Evolutionary conservation across 257 asterid species (phyloP).

Genomic region (Solanum ossicruentum): DNA sequence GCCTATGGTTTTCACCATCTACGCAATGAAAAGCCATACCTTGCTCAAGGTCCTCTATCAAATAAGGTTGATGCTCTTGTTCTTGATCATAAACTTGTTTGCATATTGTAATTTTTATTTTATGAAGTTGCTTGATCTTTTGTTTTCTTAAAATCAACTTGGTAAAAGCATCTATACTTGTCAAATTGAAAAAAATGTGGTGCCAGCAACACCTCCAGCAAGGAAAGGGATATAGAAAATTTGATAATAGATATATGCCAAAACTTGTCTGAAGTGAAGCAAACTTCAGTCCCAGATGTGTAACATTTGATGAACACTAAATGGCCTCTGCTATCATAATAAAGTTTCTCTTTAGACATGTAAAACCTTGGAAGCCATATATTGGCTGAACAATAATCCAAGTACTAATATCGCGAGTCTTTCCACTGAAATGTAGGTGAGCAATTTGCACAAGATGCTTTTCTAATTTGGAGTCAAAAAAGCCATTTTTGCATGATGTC

Average conservation of each 20-base stretch:
- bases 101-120: neutral
- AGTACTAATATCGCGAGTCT: neutral
- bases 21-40: constrained; percentile 85
- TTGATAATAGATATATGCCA: neutral
- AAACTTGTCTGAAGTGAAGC: neutral
- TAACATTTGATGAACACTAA: neutral
- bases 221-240: neutral
- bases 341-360: neutral
- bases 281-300: neutral
- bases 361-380: neutral
- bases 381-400: neutral
- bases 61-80: constrained; percentile 51
- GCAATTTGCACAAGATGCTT: neutral
- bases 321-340: neutral
- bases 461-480: neutral
- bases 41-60: constrained; percentile 89
- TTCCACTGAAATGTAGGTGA: neutral
- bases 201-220: neutral
- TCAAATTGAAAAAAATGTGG: neutral
- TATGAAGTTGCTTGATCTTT: neutral
- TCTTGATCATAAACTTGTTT: neutral
- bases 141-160: neutral
- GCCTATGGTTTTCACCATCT: constrained; percentile 93
- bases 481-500: neutral
- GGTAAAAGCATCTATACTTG: neutral